Base-by-base conservation (phyloP, 163 green algal species). In the Scenedesmus sp. region DNA sequence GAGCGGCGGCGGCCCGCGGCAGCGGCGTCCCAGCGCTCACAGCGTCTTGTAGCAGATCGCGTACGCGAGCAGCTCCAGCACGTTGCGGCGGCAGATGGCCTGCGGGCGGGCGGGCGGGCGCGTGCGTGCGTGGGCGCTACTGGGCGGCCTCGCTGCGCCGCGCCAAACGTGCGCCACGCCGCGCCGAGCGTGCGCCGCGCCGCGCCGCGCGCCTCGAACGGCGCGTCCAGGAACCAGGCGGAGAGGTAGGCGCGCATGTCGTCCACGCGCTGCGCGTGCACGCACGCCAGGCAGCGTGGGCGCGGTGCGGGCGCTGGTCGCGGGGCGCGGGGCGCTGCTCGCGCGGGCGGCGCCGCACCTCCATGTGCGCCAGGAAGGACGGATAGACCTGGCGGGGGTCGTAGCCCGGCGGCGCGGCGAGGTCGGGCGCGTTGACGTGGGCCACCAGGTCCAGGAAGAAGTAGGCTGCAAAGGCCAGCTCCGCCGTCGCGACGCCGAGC, bases 51-150 rank as follows among this genome's bases (percentile, higher is more conserved):
- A 83, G 36, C 63, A 88, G 56, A 94, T 85, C 44, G 81, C 88
- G 48, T 92, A 93, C 0, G 84, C 82, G 3, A 89, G 75, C 73
- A 92, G 90, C 34, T 93, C 88, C 28, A 85, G 54, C 15, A 92
- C 72, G 39, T 94, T 93, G 10, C 64, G 80, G 20, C 74, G 72
- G n/a, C 36, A 57, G 20, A 94, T 78, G 28, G n/a, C n/a, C n/a
- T n/a, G n/a, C n/a, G n/a, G n/a, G n/a, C n/a, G n/a, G n/a, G n/a
- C n/a, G n/a, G n/a, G n/a, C n/a, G n/a, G n/a, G n/a, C n/a, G n/a
- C n/a, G n/a, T n/a, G n/a, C n/a, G n/a, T n/a, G n/a, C n/a, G n/a
- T n/a, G n/a, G n/a, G n/a, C n/a, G n/a, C n/a, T n/a, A n/a, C n/a
- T n/a, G n/a, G n/a, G n/a, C n/a, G n/a, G n/a, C n/a, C n/a, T n/a